Evolutionary conservation across 345 rosid genomes (phyloP).

Genomic region (Combretum micranthum): DNA sequence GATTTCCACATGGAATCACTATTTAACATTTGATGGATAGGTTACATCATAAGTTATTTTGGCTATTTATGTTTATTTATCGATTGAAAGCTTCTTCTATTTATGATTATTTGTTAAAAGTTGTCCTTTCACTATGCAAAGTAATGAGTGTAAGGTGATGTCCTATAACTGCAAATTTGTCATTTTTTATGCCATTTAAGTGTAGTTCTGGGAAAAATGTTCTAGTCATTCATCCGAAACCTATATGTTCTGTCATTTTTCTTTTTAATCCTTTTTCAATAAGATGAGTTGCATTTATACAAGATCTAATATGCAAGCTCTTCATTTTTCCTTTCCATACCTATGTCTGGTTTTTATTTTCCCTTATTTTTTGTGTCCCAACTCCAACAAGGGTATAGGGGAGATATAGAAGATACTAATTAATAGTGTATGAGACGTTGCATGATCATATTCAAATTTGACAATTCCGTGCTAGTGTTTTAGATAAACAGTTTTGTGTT

Average conservation of each 20-base stretch:
- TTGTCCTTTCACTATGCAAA: slow-evolving; percentile 71
- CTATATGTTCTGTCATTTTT: too few species aligned
- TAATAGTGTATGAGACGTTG: too few species aligned
- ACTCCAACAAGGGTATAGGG: too few species aligned
- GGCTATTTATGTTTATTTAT: neutral
- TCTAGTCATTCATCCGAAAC: too few species aligned
- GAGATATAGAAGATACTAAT: too few species aligned
- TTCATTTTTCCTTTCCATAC: too few species aligned
- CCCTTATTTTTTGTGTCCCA: too few species aligned
- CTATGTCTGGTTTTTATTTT: too few species aligned
- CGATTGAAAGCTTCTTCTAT: slow-evolving; percentile 6
- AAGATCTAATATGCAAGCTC: too few species aligned
- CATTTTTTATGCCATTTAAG: neutral
- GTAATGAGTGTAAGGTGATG: slow-evolving; percentile 85
- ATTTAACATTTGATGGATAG: slow-evolving; percentile 99
- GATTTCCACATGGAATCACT: slow-evolving; percentile 94
- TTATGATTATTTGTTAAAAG: slow-evolving; percentile 46
- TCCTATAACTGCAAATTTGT: slow-evolving; percentile 1
- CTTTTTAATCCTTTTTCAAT: neutral
- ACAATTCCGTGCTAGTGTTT: too few species aligned
- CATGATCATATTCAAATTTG: too few species aligned
- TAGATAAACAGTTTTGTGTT: too few species aligned
- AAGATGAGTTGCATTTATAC: neutral
- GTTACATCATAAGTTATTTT: slow-evolving; percentile 23
- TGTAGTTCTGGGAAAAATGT: neutral